phyloP scores from a whole-genome alignment of 208 protist genomes.

The Trypanosoma avium region DNA sequence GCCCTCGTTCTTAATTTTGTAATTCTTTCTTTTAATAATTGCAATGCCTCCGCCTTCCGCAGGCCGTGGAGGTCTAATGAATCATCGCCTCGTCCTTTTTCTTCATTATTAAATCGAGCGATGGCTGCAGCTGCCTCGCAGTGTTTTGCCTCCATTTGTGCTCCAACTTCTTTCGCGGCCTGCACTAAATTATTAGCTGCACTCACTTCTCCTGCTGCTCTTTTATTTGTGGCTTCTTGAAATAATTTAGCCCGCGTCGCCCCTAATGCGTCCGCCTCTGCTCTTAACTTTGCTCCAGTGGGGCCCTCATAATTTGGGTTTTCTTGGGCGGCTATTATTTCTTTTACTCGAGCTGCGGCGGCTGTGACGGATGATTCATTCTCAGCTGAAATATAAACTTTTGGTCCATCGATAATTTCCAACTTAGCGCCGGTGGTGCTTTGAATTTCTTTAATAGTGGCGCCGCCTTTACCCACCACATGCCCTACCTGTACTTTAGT shows the following conservation, averaged over 20 bases:
- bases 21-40: constrained; percentile 39
- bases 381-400: constrained; percentile 51
- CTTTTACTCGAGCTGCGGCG: constrained; percentile 32
- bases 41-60: constrained; percentile 48
- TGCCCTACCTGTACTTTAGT: constrained; percentile 47
- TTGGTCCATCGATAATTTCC: constrained; percentile 41
- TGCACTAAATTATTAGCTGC: constrained; percentile 32
- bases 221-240: constrained; percentile 36
- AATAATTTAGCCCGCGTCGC: constrained; percentile 45
- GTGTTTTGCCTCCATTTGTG: constrained; percentile 26
- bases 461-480: constrained; percentile 48
- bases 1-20: constrained; percentile 36
- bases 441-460: constrained; percentile 45
- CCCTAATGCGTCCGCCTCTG: constrained; percentile 40
- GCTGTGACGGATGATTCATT: constrained; percentile 34
- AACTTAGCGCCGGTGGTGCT: constrained; percentile 44
- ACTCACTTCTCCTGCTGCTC: constrained; percentile 32
- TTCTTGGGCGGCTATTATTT: constrained; percentile 42
- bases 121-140: constrained; percentile 44
- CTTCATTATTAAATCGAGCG: constrained; percentile 52
- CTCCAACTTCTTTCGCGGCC: constrained; percentile 32
- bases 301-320: constrained; percentile 62
- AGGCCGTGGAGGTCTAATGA: constrained; percentile 66
- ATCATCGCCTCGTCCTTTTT: constrained; percentile 46
- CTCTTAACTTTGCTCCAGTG: constrained; percentile 36